Percentiles rank a stretch among this genome's conserved stretches.
Conservation (phyloP, 768 basidiomycete genomes). For the Leccinum uliginosum region DNA sequence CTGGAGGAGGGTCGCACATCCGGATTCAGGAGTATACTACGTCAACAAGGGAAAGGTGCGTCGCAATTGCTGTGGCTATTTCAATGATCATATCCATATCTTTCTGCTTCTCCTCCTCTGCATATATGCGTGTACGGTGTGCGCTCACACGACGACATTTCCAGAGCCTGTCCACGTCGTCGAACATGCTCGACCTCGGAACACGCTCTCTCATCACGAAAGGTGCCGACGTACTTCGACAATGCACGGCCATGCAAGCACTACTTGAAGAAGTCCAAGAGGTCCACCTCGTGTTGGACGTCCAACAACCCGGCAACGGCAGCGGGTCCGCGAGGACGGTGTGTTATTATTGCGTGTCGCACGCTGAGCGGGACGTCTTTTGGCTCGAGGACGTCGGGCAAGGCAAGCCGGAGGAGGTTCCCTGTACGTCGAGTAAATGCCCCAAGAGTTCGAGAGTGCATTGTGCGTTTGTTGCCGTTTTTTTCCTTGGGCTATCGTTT, state of each 20-base stretch:
- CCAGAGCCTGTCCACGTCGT: constrained; percentile 14
- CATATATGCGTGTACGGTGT: background rate
- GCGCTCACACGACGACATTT: background rate
- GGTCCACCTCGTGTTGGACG: constrained; percentile 18
- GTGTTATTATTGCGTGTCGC: constrained; percentile 28
- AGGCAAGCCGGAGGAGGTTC: constrained; percentile 10
- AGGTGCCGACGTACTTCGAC: constrained; percentile 6
- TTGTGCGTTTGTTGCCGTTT: constrained; percentile 18
- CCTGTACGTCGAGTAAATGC: constrained; percentile 24
- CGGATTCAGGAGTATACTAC: constrained; percentile 32
- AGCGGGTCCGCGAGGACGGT: background rate
- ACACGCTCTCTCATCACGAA: constrained; percentile 4
- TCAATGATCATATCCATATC: background rate
- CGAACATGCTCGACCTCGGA: constrained; percentile 6
- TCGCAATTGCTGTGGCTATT: background rate
- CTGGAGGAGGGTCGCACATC: constrained; percentile 29
- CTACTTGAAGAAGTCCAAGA: constrained; percentile 10
- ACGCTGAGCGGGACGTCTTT: constrained; percentile 25
- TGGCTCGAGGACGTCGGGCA: constrained; percentile 25
- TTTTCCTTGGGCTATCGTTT: background rate
- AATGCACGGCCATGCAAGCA: constrained; percentile 2
- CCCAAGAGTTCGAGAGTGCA: constrained; percentile 10
- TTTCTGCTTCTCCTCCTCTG: background rate
- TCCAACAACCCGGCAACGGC: background rate
- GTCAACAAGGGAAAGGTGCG: constrained; percentile 30